These are phyloP conservation scores for Tinospora cordifolia DNA, from an alignment of 164 flowering plant genomes.

Conservation along the genomic window DNA sequence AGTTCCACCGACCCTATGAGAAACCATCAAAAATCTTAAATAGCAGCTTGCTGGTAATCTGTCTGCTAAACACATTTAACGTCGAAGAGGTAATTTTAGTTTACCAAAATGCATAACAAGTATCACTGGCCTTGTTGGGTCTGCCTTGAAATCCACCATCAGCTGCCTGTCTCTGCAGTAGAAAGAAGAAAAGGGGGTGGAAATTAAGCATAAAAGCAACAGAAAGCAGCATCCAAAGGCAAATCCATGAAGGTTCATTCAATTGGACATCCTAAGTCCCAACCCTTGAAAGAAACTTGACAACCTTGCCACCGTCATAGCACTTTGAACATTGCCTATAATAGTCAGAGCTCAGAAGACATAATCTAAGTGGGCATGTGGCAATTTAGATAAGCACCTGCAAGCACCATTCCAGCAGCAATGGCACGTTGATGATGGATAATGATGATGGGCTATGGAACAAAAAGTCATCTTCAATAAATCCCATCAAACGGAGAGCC, in stretches of 20 bases:
- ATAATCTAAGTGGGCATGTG: background rate
- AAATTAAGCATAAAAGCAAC: background rate
- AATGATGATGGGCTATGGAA: slow-evolving; percentile 30
- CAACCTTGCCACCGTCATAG: background rate
- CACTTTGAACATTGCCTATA: background rate
- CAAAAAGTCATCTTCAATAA: slow-evolving; percentile 48
- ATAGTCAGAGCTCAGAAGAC: background rate
- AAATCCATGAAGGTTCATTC: background rate
- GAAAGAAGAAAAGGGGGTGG: background rate
- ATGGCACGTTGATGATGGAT: slow-evolving; percentile 42
- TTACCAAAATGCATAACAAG: slow-evolving; percentile 97
- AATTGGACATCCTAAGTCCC: background rate
- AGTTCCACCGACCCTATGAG: slow-evolving; percentile 71
- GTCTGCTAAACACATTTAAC: background rate
- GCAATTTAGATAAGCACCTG: slow-evolving; percentile 37
- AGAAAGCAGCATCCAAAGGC: background rate
- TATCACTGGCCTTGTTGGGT: slow-evolving; percentile 75
- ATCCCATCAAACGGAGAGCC: slow-evolving; percentile 88
- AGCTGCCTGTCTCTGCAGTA: slow-evolving; percentile 62
- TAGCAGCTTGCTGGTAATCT: background rate
- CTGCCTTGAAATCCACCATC: slow-evolving; percentile 98
- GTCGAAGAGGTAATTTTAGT: slow-evolving; percentile 1
- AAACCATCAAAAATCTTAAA: slow-evolving; percentile 11
- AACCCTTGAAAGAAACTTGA: background rate
- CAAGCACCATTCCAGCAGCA: slow-evolving; percentile 79